Conservation (phyloP, 495 filamentous ascomycete genomes). For the Usnea hakonensis region DNA sequence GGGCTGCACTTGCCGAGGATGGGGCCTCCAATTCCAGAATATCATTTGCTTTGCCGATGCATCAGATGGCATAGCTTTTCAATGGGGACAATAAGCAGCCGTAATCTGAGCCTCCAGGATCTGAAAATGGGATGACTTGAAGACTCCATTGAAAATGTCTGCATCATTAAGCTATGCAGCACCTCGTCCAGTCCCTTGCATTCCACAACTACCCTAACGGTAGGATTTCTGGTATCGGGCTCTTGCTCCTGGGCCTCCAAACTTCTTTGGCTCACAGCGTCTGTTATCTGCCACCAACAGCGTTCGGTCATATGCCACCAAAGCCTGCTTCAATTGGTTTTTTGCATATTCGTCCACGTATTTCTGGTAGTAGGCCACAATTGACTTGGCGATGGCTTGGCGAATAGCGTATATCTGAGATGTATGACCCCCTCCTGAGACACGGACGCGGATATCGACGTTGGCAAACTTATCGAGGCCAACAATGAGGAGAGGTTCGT, state of each 20-base stretch:
- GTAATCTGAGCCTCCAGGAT: neutral
- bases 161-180: slow-evolving; percentile 10
- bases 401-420: slow-evolving; percentile 98
- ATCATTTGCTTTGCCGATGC: neutral
- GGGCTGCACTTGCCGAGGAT: neutral
- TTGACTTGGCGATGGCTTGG: slow-evolving; percentile 96
- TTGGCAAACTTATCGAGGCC: slow-evolving; percentile 92
- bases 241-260: slow-evolving; percentile 39
- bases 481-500: slow-evolving; percentile 95
- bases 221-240: slow-evolving; percentile 1
- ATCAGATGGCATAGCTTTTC: neutral
- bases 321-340: slow-evolving; percentile 94
- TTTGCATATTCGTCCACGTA: slow-evolving; percentile 99
- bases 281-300: slow-evolving; percentile 96
- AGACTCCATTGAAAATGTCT: neutral
- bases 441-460: slow-evolving; percentile 96
- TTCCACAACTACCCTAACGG: slow-evolving; percentile 36
- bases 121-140: neutral
- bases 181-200: neutral
- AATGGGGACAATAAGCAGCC: neutral
- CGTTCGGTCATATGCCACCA: slow-evolving; percentile 91
- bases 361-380: slow-evolving; percentile 99
- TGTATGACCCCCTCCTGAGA: slow-evolving; percentile 94
- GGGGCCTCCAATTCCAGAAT: neutral
- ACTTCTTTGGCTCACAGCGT: slow-evolving; percentile 90